Percentiles rank a stretch among this genome's conserved stretches.
phyloP scores from a whole-genome alignment of 306 rosid species.

The Corylus americana region DNA sequence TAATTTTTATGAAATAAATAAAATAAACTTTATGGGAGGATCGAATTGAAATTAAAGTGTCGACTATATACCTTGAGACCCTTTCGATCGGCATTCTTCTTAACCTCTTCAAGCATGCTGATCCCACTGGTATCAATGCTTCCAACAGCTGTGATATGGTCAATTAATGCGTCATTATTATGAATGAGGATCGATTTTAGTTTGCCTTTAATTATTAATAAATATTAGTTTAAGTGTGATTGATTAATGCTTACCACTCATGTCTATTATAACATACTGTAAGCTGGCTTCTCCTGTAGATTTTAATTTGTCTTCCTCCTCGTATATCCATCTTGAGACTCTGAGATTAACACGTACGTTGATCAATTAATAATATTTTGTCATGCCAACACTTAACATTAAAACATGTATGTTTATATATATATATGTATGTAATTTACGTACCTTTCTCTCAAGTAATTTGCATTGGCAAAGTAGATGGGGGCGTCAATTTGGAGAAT shows the following conservation, averaged over 20 bases:
- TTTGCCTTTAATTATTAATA: constrained; percentile 7
- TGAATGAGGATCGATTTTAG: neutral
- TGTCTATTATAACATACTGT: constrained; percentile 71
- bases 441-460: constrained; percentile 86
- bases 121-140: constrained; percentile 98
- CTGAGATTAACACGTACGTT: constrained; percentile 41
- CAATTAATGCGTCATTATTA: neutral
- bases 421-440: neutral
- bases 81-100: constrained; percentile 72
- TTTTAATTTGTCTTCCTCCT: constrained; percentile 82
- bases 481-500: constrained; percentile 79
- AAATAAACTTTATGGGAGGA: no score
- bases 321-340: constrained; percentile 90
- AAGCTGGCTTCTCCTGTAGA: constrained; percentile 63
- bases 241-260: constrained; percentile 56
- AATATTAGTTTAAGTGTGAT: neutral
- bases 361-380: neutral
- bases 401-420: neutral
- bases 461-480: constrained; percentile 75
- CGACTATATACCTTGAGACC: constrained; percentile 56
- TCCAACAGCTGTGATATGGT: constrained; percentile 66
- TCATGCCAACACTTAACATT: neutral
- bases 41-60: neutral
- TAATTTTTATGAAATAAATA: neutral
- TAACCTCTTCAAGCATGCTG: constrained; percentile 91